Percentiles rank a stretch among this genome's conserved stretches.
phyloP scores from a whole-genome alignment of 257 asterid genomes.

The Solanum verrucosum region DNA sequence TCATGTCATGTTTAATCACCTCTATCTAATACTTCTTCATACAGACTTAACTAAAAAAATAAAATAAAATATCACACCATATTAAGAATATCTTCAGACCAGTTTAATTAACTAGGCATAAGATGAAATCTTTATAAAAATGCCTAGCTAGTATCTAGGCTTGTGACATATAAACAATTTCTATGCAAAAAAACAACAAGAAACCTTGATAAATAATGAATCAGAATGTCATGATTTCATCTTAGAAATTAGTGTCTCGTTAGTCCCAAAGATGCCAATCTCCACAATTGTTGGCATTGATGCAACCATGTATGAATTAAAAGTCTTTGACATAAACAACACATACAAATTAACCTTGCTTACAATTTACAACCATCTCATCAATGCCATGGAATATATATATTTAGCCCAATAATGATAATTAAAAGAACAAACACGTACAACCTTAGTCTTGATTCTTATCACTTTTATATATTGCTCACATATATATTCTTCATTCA shows the following conservation, averaged over 20 bases:
- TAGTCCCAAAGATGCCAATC: not conserved
- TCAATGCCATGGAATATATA: not conserved
- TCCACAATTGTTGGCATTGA: conserved; percentile 7
- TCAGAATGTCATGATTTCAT: not conserved
- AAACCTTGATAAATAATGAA: not conserved
- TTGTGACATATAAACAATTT: not conserved
- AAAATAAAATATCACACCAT: too few species aligned
- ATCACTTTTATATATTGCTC: not conserved
- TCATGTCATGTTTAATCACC: too few species aligned
- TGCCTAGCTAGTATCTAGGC: not conserved
- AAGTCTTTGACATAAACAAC: not conserved
- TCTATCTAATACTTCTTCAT: too few species aligned
- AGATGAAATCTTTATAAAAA: not conserved
- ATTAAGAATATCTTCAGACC: too few species aligned
- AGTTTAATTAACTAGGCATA: not conserved
- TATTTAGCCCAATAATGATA: not conserved
- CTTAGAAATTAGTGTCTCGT: too few species aligned
- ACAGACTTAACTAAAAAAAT: too few species aligned
- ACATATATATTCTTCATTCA: not conserved
- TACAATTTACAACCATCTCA: conserved; percentile 9
- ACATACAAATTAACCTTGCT: not conserved
- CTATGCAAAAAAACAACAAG: not conserved
- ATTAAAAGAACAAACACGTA: not conserved
- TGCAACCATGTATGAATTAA: conserved; percentile 1
- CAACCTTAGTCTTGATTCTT: conserved; percentile 6